Base-by-base conservation (phyloP, 2,329 filamentous ascomycete species). In the Xylariaceae sp. region DNA sequence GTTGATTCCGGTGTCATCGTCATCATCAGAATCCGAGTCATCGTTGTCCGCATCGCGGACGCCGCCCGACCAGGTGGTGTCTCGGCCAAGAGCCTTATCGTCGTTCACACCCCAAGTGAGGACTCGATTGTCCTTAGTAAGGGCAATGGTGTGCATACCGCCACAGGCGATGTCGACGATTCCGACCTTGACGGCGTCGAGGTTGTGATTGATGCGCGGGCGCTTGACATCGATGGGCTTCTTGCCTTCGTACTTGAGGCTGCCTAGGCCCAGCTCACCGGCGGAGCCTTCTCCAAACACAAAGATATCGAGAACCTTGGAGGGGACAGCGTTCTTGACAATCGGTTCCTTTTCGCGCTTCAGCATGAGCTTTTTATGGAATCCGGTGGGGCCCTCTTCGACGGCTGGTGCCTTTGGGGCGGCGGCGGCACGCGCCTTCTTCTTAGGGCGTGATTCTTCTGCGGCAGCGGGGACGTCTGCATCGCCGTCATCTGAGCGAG, bases 41-140 rank as follows among this genome's bases (percentile, higher is more conserved):
- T 69, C 80, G 37, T 80, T 76, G 56, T 86, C 82, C 53, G 79
- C 76, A 56, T 86, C 82, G 58, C 82, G 79, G 35, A 82, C 73
- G 15, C 84, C 85, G 53, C 87, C 87, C 1, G 87, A 83, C 80
- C 86, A 88, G 10, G 76, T 76, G 1, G 86, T 88, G 65, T 86
- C 80, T 66, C 87, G 82, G 39, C 89, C 89, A 35, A 90, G 79
- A 7, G 87, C 86, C 59, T 84, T 83, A 68, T 90, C 86, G 65
- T 91, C 88, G 71, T 92, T 92, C 65, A 92, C 88, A 64, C 89
- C 89, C 88, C 90, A 92, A 34, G 88, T 89, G 54, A 85, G 78
- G 68, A 92, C 85, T 70, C 83, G 84, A 73, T 88, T 88, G 70
- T 90, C 86, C 62, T 86, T 78, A 39, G 86, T 88, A 49, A 91